phyloP scores from a whole-genome alignment of 1,284 basidiomycete species.

The Sphaerobolus stellatus region DNA sequence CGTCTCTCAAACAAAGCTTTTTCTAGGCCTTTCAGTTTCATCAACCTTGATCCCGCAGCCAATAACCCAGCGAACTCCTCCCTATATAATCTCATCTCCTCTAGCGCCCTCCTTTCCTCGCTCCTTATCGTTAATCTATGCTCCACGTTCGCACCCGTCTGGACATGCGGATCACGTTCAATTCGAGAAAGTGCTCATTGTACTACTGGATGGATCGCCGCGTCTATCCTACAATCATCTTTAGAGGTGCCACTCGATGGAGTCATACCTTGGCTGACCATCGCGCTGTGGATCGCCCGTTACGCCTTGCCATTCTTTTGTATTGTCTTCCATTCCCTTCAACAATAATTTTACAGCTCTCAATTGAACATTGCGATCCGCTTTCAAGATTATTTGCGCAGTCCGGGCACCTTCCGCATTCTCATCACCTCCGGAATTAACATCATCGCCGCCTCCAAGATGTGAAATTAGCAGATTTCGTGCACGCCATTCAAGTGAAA shows the following conservation, averaged over 20 bases:
- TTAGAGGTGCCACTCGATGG: no score
- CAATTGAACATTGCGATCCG: conserved; percentile 17
- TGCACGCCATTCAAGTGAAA: conserved; percentile 16
- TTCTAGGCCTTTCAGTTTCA: conserved; percentile 15
- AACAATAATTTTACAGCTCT: conserved; percentile 13
- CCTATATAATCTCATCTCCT: conserved; percentile 12
- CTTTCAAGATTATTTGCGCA: conserved; percentile 15
- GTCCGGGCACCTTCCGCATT: not conserved
- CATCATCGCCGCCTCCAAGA: conserved; percentile 11
- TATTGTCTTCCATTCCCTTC: not conserved
- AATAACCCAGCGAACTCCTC: conserved; percentile 17
- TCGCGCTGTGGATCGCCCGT: no score
- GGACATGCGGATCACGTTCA: no score
- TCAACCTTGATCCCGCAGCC: conserved; percentile 15
- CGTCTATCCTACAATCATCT: no score
- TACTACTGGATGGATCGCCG: no score
- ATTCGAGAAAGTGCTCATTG: no score
- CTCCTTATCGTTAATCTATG: conserved; percentile 2
- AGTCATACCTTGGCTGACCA: no score
- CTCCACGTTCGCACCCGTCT: no score
- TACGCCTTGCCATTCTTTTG: no score
- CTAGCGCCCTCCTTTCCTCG: conserved; percentile 14
- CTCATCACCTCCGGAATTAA: no score
- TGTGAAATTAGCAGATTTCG: conserved; percentile 13
- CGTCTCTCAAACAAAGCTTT: conserved; percentile 15